Conservation (phyloP, 129 eudicot genomes). For the Flaveria linearis region DNA sequence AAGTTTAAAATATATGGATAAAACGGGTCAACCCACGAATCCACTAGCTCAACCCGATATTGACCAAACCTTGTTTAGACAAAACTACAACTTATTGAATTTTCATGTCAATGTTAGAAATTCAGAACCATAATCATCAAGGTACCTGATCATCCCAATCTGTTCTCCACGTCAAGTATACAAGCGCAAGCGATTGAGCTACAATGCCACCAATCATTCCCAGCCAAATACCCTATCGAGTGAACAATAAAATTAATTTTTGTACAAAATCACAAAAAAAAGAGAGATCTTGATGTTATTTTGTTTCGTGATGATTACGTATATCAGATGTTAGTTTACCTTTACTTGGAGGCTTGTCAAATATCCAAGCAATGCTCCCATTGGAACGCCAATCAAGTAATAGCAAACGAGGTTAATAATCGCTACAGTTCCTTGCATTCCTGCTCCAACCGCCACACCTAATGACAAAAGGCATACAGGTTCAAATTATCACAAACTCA, state of each 20-base stretch:
- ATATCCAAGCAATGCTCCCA: slow-evolving; percentile 74
- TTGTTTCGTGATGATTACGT: not conserved
- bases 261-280: not conserved
- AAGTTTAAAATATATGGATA: no score
- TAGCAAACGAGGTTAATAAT: slow-evolving; percentile 64
- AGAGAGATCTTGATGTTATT: not conserved
- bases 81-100: not conserved
- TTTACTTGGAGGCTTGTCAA: slow-evolving; percentile 59
- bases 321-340: slow-evolving; percentile 39
- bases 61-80: not conserved
- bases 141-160: slow-evolving; percentile 68
- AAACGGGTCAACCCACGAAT: no score
- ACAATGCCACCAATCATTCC: slow-evolving; percentile 71
- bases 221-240: slow-evolving; percentile 64
- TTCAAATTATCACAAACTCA: not conserved
- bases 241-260: not conserved
- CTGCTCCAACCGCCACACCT: slow-evolving; percentile 95
- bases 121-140: not conserved
- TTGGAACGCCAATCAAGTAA: slow-evolving; percentile 75
- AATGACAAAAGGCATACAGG: slow-evolving; percentile 19
- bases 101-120: not conserved
- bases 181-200: slow-evolving; percentile 41
- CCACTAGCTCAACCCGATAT: not conserved
- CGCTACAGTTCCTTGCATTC: slow-evolving; percentile 81
- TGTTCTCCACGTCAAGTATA: slow-evolving; percentile 55